Evolutionary conservation across 2,329 filamentous ascomycete species (phyloP).

Genomic region (Chrysoporthe cubensis): DNA sequence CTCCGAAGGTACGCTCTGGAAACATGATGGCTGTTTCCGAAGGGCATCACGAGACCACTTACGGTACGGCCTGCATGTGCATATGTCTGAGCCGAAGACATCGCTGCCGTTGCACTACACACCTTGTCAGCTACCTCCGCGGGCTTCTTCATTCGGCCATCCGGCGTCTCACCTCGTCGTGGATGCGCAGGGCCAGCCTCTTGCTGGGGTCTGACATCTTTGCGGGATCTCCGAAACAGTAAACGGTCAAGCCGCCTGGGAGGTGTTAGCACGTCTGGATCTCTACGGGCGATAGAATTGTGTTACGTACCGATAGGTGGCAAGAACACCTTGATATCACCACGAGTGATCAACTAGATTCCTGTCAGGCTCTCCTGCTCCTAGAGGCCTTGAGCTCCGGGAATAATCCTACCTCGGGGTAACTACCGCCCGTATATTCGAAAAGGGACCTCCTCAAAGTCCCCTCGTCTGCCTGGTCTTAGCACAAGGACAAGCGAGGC

Average conservation of each 20-base stretch:
- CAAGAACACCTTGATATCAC: conserved; percentile 93
- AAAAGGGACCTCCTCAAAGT: conserved; percentile 85
- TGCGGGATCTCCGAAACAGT: conserved; percentile 93
- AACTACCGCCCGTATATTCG: conserved; percentile 94
- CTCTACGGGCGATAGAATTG: background rate
- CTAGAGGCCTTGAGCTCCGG: conserved; percentile 31
- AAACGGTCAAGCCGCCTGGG: conserved; percentile 83
- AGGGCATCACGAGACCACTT: conserved; percentile 1
- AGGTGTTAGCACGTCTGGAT: conserved; percentile 31
- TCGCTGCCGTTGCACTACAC: conserved; percentile 87
- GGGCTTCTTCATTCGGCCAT: background rate
- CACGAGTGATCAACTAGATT: conserved; percentile 77
- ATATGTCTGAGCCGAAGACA: conserved; percentile 97
- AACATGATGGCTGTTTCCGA: conserved; percentile 1
- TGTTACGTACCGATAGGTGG: conserved; percentile 75
- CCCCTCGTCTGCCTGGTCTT: conserved; percentile 69
- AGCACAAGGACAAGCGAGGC: conserved; percentile 30
- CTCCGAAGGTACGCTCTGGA: background rate
- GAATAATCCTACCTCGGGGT: conserved; percentile 68
- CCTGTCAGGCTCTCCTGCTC: background rate
- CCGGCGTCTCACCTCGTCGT: conserved; percentile 57
- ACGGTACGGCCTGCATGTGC: conserved; percentile 88
- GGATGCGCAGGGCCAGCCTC: conserved; percentile 81
- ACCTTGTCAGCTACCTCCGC: conserved; percentile 8
- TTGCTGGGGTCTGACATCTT: conserved; percentile 89